phyloP scores from a whole-genome alignment of 2,329 filamentous ascomycete species.

The Colletotrichum sp. region DNA sequence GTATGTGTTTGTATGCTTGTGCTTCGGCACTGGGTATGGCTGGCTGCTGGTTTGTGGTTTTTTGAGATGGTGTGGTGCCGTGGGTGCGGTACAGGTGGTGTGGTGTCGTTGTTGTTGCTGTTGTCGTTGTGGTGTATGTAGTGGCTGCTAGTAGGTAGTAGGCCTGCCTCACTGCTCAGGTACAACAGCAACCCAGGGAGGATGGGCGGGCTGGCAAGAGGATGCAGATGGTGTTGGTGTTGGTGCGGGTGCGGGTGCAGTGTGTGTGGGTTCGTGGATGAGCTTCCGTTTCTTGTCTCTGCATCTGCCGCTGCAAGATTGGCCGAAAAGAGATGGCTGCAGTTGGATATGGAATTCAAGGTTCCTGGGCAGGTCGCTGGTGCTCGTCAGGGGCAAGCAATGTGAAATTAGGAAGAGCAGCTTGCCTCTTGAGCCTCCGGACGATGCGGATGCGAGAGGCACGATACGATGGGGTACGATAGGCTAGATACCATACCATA shows the following conservation, averaged over 20 bases:
- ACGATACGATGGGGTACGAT: neutral
- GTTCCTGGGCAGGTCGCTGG: neutral
- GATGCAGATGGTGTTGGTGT: neutral
- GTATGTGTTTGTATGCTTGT: neutral
- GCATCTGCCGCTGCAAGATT: constrained; percentile 16
- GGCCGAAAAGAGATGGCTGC: neutral
- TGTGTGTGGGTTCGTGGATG: neutral
- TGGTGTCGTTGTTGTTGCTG: neutral
- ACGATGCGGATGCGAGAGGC: neutral
- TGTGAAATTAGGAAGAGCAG: neutral
- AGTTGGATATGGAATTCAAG: neutral
- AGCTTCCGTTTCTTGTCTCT: neutral
- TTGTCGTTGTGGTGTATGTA: neutral
- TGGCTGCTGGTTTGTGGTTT: neutral
- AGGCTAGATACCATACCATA: neutral
- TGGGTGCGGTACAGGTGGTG: neutral
- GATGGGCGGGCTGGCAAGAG: neutral
- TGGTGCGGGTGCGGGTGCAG: neutral
- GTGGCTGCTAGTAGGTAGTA: neutral
- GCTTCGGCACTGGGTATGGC: neutral
- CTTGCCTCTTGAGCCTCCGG: neutral
- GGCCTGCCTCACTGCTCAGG: neutral
- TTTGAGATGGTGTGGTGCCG: neutral
- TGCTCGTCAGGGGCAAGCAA: neutral
- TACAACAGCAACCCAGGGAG: neutral